Evolutionary conservation across 2,329 filamentous ascomycete species (phyloP).

Genomic region (Colletotrichum scovillei): DNA sequence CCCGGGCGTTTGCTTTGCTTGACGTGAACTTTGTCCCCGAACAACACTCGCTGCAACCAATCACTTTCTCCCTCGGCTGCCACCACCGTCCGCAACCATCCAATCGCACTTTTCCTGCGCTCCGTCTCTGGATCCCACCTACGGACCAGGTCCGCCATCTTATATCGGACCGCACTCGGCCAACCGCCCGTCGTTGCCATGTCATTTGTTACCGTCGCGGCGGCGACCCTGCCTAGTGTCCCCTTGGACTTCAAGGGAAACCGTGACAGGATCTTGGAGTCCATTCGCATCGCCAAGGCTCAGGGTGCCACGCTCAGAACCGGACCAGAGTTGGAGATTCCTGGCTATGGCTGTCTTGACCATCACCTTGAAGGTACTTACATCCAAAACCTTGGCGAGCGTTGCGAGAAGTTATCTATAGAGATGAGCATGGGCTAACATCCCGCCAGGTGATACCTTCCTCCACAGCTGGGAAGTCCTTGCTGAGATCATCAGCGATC

Average conservation of each 20-base stretch:
- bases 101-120: background rate
- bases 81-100: background rate
- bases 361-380: slow-evolving; percentile 10
- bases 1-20: background rate
- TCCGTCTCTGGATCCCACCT: background rate
- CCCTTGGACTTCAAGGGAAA: slow-evolving; percentile 73
- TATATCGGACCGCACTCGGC: background rate
- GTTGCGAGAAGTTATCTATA: background rate
- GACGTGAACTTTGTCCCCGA: background rate
- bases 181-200: slow-evolving; percentile 26
- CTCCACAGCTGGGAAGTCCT: slow-evolving; percentile 73
- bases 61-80: background rate
- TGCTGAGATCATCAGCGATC: slow-evolving; percentile 67
- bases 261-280: slow-evolving; percentile 67
- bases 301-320: slow-evolving; percentile 63
- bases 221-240: slow-evolving; percentile 48
- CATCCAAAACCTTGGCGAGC: background rate
- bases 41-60: background rate
- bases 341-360: slow-evolving; percentile 62
- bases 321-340: slow-evolving; percentile 63
- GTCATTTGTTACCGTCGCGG: slow-evolving; percentile 48
- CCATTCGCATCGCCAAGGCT: slow-evolving; percentile 55
- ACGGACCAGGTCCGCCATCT: background rate
- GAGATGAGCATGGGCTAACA: slow-evolving; percentile 66
- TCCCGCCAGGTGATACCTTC: slow-evolving; percentile 70